These are phyloP conservation scores for Tulasnella sp. DNA, from an alignment of 768 basidiomycete genomes.

Conservation along the genomic window DNA sequence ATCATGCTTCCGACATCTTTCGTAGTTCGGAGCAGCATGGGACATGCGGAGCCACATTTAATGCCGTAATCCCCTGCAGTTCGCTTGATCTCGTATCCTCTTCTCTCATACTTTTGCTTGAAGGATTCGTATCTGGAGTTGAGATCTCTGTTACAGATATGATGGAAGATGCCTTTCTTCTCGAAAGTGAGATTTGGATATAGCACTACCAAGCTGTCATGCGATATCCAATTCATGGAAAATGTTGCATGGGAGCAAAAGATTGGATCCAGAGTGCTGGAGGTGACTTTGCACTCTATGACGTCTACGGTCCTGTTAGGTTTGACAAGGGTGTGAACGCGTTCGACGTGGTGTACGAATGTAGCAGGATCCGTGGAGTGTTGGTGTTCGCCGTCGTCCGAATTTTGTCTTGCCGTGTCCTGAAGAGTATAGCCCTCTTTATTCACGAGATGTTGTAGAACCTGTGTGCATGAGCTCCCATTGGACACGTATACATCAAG, in stretches of 20 bases:
- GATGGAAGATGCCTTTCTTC: background rate
- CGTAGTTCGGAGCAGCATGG: background rate
- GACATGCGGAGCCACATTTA: background rate
- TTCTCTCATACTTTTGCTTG: background rate
- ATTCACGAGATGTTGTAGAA: background rate
- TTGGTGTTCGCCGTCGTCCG: too few species aligned
- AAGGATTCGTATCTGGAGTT: too few species aligned
- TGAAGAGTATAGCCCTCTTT: background rate
- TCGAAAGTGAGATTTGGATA: slow-evolving; percentile 1
- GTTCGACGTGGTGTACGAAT: background rate
- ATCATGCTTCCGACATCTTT: background rate
- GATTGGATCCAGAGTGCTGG: background rate
- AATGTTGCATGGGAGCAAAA: background rate
- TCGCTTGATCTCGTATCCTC: background rate
- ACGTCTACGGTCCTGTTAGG: background rate
- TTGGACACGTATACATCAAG: background rate
- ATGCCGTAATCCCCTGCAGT: background rate
- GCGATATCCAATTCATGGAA: background rate
- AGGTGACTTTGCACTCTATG: background rate
- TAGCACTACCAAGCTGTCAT: background rate
- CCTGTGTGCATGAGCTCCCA: background rate
- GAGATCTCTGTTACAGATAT: too few species aligned
- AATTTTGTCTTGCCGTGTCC: background rate
- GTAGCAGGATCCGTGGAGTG: background rate
- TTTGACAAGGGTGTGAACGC: background rate